Base-by-base conservation (phyloP, 1,284 basidiomycete genomes). In the Cryptococcus sp. region DNA sequence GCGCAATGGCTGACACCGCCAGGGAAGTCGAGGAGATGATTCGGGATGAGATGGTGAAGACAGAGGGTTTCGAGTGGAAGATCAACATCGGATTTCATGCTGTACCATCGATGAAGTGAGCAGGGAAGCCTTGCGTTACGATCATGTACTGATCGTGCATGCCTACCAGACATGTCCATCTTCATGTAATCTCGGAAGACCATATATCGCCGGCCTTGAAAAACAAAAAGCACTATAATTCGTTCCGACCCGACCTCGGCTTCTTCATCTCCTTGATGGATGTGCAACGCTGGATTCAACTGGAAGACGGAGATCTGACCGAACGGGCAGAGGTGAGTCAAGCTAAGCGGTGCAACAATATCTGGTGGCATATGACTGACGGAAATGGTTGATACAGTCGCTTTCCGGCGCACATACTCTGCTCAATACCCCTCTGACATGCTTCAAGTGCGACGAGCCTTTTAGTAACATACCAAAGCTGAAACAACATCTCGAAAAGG, bases 211-310 rank as follows among this genome's bases (percentile, higher is more conserved):
- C 84, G 2, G 79, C 81, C 40, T 79, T 98, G 79, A 98, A 95
- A 78, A 85, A 84, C 62, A 97, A 96, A 82, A 93, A 90, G 70
- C 93, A 98, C 70, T 93, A 93, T 80, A 93, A 95, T 74, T 92
- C 91, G 2, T 99, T 98, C 80, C 87, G 90, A 67, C 95, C 94
- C 0, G 84, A 84, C 31, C 81, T 85, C 15, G 93, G 91, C 0
- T 97, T 93, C 80, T 97, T 96, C 76, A 71, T 98, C 0, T 84
- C 87, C 54, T 79, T 96, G 4, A 82, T 85, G 39, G 85, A 90
- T 5, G 87, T 96, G 4, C 77, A 89, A 44, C 80, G 81, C 0
- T 91, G 89, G 87, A 86, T 92, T 54, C 86, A 88, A 40, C 81
- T 83, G 6, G 85, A 71, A 39, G 57, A 62, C 17, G 45, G 59